Conservation (phyloP, 768 basidiomycete genomes). For the Stropharia rugosoannulata region DNA sequence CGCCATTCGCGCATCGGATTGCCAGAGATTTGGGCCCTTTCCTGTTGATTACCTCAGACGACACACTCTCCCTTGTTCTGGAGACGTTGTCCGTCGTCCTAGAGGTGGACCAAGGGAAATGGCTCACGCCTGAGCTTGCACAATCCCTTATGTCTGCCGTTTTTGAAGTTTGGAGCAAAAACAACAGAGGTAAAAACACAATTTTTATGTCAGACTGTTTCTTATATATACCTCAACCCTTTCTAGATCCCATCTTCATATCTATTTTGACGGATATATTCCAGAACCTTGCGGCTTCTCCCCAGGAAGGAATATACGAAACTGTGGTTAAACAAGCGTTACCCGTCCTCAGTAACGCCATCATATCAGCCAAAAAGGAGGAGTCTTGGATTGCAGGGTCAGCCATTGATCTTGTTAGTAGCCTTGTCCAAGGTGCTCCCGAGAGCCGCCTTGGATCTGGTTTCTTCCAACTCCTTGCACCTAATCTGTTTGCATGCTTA, state of each 20-base stretch:
- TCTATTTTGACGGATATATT: slow-evolving; percentile 85
- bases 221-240: not conserved
- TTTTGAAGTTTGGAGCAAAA: slow-evolving; percentile 83
- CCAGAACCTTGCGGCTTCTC: slow-evolving; percentile 62
- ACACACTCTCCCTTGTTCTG: slow-evolving; percentile 84
- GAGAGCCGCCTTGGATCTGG: slow-evolving; percentile 70
- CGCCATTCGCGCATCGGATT: slow-evolving; percentile 69
- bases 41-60: slow-evolving; percentile 75
- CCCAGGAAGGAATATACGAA: slow-evolving; percentile 62
- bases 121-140: slow-evolving; percentile 70
- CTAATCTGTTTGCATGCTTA: slow-evolving; percentile 71
- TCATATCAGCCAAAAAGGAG: slow-evolving; percentile 52
- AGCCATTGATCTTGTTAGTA: slow-evolving; percentile 79
- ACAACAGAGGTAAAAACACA: slow-evolving; percentile 66
- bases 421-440: slow-evolving; percentile 68
- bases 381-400: slow-evolving; percentile 79
- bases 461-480: slow-evolving; percentile 75
- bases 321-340: slow-evolving; percentile 71
- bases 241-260: slow-evolving; percentile 79
- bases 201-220: not conserved
- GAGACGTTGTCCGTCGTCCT: slow-evolving; percentile 83
- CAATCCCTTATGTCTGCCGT: slow-evolving; percentile 62
- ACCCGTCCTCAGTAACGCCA: slow-evolving; percentile 67
- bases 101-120: slow-evolving; percentile 67
- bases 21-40: slow-evolving; percentile 84